phyloP scores from a whole-genome alignment of 2,329 filamentous ascomycete species.

The Ophiostoma ulmi region DNA sequence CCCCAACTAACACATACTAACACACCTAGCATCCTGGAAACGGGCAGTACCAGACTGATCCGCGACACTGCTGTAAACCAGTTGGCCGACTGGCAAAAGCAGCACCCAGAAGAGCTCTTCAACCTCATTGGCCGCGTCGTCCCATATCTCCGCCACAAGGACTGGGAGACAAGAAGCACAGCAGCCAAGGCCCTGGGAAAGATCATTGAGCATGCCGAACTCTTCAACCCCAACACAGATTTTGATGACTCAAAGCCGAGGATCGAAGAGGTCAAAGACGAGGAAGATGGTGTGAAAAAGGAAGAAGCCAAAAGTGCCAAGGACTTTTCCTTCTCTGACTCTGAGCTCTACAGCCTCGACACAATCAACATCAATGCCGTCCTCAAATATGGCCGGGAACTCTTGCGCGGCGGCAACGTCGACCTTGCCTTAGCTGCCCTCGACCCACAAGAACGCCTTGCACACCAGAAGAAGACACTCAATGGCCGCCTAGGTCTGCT shows the following conservation, averaged over 20 bases:
- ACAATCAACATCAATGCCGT: constrained; percentile 73
- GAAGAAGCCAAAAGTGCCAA: constrained; percentile 30
- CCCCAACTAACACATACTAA: not conserved
- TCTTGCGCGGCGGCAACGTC: constrained; percentile 79
- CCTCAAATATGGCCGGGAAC: constrained; percentile 73
- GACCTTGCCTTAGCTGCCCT: constrained; percentile 79
- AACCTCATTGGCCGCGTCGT: constrained; percentile 89
- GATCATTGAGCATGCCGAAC: constrained; percentile 82
- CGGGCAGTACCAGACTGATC: constrained; percentile 91
- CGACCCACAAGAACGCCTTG: constrained; percentile 73
- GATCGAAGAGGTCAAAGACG: constrained; percentile 26
- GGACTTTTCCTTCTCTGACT: constrained; percentile 43
- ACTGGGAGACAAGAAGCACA: constrained; percentile 93
- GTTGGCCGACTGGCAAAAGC: constrained; percentile 94
- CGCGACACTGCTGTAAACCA: constrained; percentile 96
- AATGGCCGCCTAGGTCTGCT: constrained; percentile 74
- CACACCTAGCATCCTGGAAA: constrained; percentile 65
- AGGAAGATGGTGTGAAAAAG: constrained; percentile 47
- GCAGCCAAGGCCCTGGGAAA: constrained; percentile 91
- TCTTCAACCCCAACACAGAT: constrained; percentile 80
- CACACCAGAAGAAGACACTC: constrained; percentile 85
- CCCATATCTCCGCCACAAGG: constrained; percentile 90
- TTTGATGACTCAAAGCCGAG: constrained; percentile 55
- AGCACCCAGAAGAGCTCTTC: constrained; percentile 95
- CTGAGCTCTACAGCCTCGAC: constrained; percentile 65